Base-by-base conservation (phyloP, 768 basidiomycete species). In the Trametes coccinea region DNA sequence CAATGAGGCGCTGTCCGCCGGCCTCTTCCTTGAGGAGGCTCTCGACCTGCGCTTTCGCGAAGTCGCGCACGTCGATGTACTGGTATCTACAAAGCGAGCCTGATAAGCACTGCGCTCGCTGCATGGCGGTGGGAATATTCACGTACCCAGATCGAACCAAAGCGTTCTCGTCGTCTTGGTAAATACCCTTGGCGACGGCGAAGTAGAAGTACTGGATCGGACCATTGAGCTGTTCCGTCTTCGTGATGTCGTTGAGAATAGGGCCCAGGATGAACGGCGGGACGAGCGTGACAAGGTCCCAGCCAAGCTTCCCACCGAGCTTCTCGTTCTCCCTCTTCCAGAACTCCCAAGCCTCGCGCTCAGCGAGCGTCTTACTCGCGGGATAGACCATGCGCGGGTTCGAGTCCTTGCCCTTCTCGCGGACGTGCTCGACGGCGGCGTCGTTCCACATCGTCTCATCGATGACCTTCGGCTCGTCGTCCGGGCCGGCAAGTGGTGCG, bases 351-450 rank as follows among this genome's bases (percentile, higher is more conserved):
- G 62, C 64, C 1, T 64, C 58, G 9, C 54, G 56, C 72, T 92
- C 90, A 0, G 88, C 86, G 2, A 89, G 75, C 2, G 78, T 79
- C 76, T 92, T 91, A 16, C 82, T 84, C 2, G 86, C 84, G 11
- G 75, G 68, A 70, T 90, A 90, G 63, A 81, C 83, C 30, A 50
- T 61, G 29, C 70, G 64, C 0, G 58, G 54, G 1, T 70, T 57
- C 0, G 82, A 80, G 2, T 79, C 74, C 11, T 72, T 70, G 0
- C 86, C 87, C 52, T 82, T 73, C 63, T 81, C 76, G 56, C 80
- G 74, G 16, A 82, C 86, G 49, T 82, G 72, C 60, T 82, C 75
- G 57, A 80, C 75, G 16, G 82, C 73, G 55, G 74, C 73, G 10
- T 81, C 69, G 66, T 88, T 86, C 88, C 88, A 90, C 70, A 88